Evolutionary conservation across 1,139 yeast genomes (phyloP).

Genomic region (Sugiyamaella xylanicola): DNA sequence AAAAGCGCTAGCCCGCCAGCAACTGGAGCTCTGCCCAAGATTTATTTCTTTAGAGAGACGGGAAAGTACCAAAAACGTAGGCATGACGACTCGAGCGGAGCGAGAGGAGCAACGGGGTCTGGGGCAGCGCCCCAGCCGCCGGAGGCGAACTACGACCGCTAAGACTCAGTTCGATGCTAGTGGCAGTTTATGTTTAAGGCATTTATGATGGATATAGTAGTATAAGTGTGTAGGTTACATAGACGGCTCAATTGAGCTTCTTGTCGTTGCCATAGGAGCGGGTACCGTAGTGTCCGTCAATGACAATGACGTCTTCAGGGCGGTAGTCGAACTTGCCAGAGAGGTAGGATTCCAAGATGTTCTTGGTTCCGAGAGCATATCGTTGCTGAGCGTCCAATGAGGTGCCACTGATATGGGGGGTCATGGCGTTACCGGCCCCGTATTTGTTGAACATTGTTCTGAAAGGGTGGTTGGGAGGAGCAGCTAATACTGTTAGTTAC

Average conservation of each 20-base stretch:
- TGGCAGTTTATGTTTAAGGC: too few relatives aligned
- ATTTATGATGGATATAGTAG: not conserved
- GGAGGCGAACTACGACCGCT: too few relatives aligned
- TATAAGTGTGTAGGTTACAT: not conserved
- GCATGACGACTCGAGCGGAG: not conserved
- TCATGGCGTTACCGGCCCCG: conserved; percentile 81
- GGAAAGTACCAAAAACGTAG: too few relatives aligned
- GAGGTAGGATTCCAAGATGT: conserved; percentile 64
- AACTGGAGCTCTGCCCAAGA: not conserved
- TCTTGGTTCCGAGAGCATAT: conserved; percentile 68
- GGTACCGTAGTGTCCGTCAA: conserved; percentile 73
- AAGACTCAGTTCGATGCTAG: too few relatives aligned
- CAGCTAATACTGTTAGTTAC: conserved; percentile 42
- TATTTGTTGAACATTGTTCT: conserved; percentile 61
- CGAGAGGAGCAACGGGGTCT: conserved; percentile 1
- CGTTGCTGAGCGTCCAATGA: conserved; percentile 77
- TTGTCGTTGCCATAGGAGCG: conserved; percentile 58
- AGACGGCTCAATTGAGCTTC: conserved; percentile 8
- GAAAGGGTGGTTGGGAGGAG: conserved; percentile 77
- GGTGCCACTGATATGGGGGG: conserved; percentile 79
- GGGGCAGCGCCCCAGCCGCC: conserved; percentile 3
- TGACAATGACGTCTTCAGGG: conserved; percentile 72
- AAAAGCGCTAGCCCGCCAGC: too few relatives aligned
- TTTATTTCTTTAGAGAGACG: too few relatives aligned
- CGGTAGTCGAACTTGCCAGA: conserved; percentile 64